Percentiles rank a stretch among this genome's conserved stretches.
Evolutionary conservation across 192 early-diverging fungal genomes (phyloP).

Genomic region (Mortierella hygrophila): DNA sequence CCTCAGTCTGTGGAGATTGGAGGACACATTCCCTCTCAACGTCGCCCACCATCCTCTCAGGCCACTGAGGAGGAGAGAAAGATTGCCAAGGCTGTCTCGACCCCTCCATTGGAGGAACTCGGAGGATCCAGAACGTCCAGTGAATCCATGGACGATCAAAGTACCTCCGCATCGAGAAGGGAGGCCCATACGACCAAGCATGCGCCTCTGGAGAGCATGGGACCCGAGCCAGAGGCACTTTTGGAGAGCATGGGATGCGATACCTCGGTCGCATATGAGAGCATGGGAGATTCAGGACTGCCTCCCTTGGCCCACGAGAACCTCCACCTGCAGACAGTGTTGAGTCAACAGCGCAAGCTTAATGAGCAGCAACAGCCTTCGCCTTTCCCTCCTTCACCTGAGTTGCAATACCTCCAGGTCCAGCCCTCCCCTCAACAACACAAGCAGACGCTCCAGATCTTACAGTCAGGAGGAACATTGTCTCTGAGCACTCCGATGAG

Average conservation of each 20-base stretch:
- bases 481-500: neutral
- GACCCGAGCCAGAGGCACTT: constrained; percentile 11
- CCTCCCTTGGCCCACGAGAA: constrained; percentile 5
- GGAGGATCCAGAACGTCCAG: neutral
- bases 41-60: constrained; percentile 20
- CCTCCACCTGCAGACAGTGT: constrained; percentile 5
- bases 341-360: constrained; percentile 20
- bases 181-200: neutral
- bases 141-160: constrained; percentile 26
- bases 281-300: neutral
- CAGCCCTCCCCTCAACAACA: constrained; percentile 28
- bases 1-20: constrained; percentile 16
- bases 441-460: neutral
- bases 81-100: neutral
- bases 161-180: neutral
- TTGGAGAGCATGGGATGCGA: constrained; percentile 41
- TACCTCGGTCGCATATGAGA: neutral
- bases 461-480: neutral
- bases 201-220: constrained; percentile 36
- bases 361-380: constrained; percentile 16
- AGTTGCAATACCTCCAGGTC: constrained; percentile 44
- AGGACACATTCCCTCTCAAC: constrained; percentile 15
- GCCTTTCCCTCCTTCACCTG: constrained; percentile 30
- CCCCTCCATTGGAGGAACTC: constrained; percentile 14
- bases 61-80: neutral